Conservation (phyloP, 805 yeast genomes). For the Hanseniaspora singularis region DNA sequence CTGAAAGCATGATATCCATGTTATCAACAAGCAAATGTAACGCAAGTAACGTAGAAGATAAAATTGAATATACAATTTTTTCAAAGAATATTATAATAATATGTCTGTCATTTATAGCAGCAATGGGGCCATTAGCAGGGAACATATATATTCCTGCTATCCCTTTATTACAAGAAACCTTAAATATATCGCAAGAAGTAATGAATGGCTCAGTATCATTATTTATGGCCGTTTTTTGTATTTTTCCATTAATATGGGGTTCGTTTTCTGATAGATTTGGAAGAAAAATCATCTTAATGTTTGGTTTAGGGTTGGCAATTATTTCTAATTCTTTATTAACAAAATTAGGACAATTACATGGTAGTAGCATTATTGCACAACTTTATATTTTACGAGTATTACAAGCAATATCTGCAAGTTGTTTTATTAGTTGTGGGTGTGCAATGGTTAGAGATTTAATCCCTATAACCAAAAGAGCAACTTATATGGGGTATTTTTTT, state of each 20-base stretch:
- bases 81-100: not conserved
- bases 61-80: constrained; percentile 6
- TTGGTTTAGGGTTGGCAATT: constrained; percentile 46
- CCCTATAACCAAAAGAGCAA: constrained; percentile 55
- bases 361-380: constrained; percentile 53
- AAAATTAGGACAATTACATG: constrained; percentile 17
- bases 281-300: constrained; percentile 51
- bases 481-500: constrained; percentile 74
- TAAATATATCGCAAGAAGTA: constrained; percentile 32
- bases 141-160: constrained; percentile 46
- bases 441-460: constrained; percentile 76
- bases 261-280: constrained; percentile 45
- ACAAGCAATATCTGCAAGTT: constrained; percentile 74
- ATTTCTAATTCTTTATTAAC: constrained; percentile 57
- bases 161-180: constrained; percentile 35
- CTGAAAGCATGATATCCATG: not conserved
- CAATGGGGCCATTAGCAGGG: constrained; percentile 42
- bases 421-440: constrained; percentile 84
- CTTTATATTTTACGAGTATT: constrained; percentile 49
- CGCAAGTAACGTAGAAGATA: not conserved
- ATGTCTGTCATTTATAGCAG: constrained; percentile 8
- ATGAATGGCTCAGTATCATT: constrained; percentile 48
- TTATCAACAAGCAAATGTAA: not conserved
- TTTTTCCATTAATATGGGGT: constrained; percentile 48
- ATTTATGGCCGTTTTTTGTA: constrained; percentile 44